Base-by-base conservation (phyloP, 1,284 basidiomycete species). In the Anthracocystis panici-leucophaei region DNA sequence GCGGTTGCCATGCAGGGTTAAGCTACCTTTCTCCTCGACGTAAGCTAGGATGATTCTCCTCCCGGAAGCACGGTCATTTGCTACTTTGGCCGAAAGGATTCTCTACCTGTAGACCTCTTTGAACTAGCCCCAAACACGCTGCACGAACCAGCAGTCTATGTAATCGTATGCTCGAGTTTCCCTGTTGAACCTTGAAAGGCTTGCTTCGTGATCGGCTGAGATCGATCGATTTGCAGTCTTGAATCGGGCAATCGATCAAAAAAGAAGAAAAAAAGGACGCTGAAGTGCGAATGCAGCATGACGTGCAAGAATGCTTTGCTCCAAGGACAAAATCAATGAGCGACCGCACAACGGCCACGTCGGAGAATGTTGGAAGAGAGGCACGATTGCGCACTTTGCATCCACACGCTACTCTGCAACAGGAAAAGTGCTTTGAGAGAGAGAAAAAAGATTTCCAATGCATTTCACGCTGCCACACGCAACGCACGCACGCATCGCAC, bases 1-100 rank as follows among this genome's bases (percentile, higher is more conserved):
- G 42, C 57, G 7, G 61, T 70, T 18, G 61, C 67, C 35, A 65
- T 71, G 68, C 63, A 65, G 59, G 58, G 49, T 9, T 64, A 51
- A 45, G 29, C 20, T 51, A 31, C 49, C 31, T 51, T 23, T 18
- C 0, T 20, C n/a, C 16, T 49, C 14, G 12, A 33, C 31, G 31
- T 33, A 33, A 12, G 31, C 12, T 33, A 33, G 31, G 31, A 41
- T 11, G 38, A 16, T 41, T 6, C 38, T 40, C 6, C 41, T 12
- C 2, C 1, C 20, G 46, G 44, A 46, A 46, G 25, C 44, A 27
- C 25, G 25, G 23, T 27, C 23, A 27, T 23, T 2, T 45, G 42
- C 42, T 25, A 25, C 10, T 12, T 21, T 21, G n/a, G 42, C 42
- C 35, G 35, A 38, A 38, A 38, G 35, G 35, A 38, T 14, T 2